phyloP scores from a whole-genome alignment of 805 yeast species.

The Yamadazyma sp. region DNA sequence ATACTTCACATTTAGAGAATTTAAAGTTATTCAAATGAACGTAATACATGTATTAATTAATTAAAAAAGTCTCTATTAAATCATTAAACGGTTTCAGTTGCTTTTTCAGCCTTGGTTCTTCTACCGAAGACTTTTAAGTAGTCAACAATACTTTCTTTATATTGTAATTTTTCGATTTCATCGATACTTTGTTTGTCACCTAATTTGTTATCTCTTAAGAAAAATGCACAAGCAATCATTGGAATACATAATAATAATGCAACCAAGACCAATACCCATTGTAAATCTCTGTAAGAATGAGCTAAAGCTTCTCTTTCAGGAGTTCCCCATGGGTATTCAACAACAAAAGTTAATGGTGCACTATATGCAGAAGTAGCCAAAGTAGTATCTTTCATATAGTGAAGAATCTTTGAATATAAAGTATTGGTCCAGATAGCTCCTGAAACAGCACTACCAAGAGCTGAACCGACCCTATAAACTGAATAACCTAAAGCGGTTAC shows the following conservation, averaged over 20 bases:
- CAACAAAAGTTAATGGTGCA: constrained; percentile 32
- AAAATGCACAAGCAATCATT: constrained; percentile 42
- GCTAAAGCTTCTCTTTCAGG: constrained; percentile 60
- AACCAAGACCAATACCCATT: constrained; percentile 52
- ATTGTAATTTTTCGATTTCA: constrained; percentile 6
- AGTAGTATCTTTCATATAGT: constrained; percentile 26
- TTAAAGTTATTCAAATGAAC: neutral
- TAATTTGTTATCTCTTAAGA: constrained; percentile 52
- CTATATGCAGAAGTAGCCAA: constrained; percentile 21
- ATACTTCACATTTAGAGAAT: neutral
- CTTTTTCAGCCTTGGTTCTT: constrained; percentile 6
- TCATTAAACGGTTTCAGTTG: constrained; percentile 2
- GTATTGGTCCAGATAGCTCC: constrained; percentile 73
- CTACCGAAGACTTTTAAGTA: constrained; percentile 5
- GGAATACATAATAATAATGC: constrained; percentile 57
- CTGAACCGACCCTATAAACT: constrained; percentile 57
- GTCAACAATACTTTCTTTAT: constrained; percentile 1
- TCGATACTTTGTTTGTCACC: constrained; percentile 24
- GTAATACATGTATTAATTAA: no score
- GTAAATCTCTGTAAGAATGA: constrained; percentile 55
- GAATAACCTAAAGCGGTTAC: constrained; percentile 56
- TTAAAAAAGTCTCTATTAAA: neutral
- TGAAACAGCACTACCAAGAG: constrained; percentile 59
- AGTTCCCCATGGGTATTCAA: constrained; percentile 55
- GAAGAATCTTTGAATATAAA: constrained; percentile 44